Percentiles rank a stretch among this genome's conserved stretches.
These are phyloP conservation scores for Globisporangium abappressorium DNA, from an alignment of 352 stramenopile genomes.

Conservation along the genomic window DNA sequence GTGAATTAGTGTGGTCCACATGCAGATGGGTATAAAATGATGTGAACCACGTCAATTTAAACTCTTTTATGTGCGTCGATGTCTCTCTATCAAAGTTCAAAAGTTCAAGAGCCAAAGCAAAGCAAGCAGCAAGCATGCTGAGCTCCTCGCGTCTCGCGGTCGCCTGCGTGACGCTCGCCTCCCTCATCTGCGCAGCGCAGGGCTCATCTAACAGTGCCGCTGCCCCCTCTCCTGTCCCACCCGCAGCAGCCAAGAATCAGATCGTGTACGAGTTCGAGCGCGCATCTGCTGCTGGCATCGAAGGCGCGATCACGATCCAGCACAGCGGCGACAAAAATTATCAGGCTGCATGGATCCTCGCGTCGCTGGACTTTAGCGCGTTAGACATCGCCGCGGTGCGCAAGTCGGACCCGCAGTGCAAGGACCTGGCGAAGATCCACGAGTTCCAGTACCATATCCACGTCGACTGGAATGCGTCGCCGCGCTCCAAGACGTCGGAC, in stretches of 20 bases:
- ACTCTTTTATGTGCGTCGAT: too few relatives aligned
- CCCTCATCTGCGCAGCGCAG: background rate
- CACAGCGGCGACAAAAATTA: conserved; percentile 3
- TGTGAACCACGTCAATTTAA: background rate
- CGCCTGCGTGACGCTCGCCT: background rate
- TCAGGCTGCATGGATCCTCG: conserved; percentile 11
- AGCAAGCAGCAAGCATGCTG: background rate
- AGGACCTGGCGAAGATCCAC: background rate
- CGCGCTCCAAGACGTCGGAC: conserved; percentile 20
- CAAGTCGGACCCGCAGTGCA: conserved; percentile 18
- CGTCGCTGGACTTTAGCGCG: conserved; percentile 16
- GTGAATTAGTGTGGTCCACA: background rate
- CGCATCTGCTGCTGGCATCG: conserved; percentile 10
- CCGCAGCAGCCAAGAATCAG: conserved; percentile 6
- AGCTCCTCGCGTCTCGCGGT: background rate
- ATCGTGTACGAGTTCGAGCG: conserved; percentile 21
- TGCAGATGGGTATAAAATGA: background rate
- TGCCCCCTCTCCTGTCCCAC: too few relatives aligned
- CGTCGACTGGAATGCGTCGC: conserved; percentile 31
- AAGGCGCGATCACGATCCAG: conserved; percentile 16
- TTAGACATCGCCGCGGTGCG: conserved; percentile 12
- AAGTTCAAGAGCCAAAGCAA: background rate
- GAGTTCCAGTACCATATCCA: conserved; percentile 44
- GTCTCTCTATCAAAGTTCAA: too few relatives aligned
- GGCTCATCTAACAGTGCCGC: background rate